Evolutionary conservation across 371 early-diverging fungal species (phyloP).

Genomic region (Racocetra persica): DNA sequence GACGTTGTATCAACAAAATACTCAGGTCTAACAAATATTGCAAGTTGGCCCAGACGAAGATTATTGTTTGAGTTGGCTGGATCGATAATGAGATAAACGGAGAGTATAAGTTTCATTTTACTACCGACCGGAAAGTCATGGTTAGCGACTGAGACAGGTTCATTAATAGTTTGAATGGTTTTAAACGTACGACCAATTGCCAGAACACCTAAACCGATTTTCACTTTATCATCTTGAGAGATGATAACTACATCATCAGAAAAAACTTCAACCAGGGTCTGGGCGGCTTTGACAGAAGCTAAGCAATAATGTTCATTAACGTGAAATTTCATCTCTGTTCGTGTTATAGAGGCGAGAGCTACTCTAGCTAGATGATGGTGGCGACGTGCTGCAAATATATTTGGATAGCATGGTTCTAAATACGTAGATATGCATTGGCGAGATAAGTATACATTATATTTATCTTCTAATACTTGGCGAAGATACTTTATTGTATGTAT

Average conservation of each 20-base stretch:
- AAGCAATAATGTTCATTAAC: constrained; percentile 16
- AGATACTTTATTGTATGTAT: not conserved
- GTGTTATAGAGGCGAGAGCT: not conserved
- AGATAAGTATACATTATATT: constrained; percentile 14
- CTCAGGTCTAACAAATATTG: not conserved
- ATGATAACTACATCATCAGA: not conserved
- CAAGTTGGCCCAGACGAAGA: not conserved
- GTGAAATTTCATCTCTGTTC: not conserved
- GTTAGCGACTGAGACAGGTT: not conserved
- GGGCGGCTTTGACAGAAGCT: not conserved
- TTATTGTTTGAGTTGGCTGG: not conserved
- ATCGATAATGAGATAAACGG: constrained; percentile 6
- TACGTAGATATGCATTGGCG: not conserved
- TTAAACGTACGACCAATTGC: constrained; percentile 7
- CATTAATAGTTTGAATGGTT: not conserved
- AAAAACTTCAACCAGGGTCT: not conserved
- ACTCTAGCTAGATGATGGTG: not conserved
- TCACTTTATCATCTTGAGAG: constrained; percentile 9
- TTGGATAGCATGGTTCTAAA: not conserved
- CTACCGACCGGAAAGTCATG: not conserved
- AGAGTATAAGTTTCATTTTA: constrained; percentile 1
- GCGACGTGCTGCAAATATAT: not conserved
- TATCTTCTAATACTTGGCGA: not conserved
- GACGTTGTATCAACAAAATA: not conserved
- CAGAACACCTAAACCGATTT: not conserved